Base-by-base conservation (phyloP, 495 filamentous ascomycete genomes). In the Copromyces sp. region DNA sequence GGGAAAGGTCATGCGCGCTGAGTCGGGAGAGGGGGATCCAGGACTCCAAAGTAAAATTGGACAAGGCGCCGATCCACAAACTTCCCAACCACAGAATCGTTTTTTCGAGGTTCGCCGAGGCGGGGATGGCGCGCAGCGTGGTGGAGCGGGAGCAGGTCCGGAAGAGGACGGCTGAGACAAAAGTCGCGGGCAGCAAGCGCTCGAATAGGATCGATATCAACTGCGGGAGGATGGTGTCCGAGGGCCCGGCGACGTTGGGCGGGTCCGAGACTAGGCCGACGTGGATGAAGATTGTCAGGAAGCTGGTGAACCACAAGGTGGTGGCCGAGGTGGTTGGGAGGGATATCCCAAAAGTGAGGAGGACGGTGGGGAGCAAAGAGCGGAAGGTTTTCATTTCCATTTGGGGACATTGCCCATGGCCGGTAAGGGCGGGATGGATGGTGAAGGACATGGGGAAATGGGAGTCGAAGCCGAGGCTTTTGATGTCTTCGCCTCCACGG, bases 241-340 rank as follows among this genome's bases (percentile, higher is more conserved):
- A 73, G 0, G 72, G 71, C 37, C 73, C 70, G 4, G 74, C 73
- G 44, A 74, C 59, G 45, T 68, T 73, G 2, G 92, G 92, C 4
- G 91, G 90, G 79, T 97, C 93, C 3, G 91, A 93, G 38, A 90
- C 91, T 69, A 95, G 82, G 14, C 90, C 91, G n/a, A 93, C 90
- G 73, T 94, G 91, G 75, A 86, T 88, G 77, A 93, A 95, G 17
- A 94, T 81, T 72, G 89, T 88, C 69, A 86, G 84, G 77, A 94
- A 95, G 14, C 86, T 85, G 53, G 88, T 89, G 77, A 89, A 89
- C 82, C 91, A 94, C 74, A 94, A 87, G 29, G 93, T 81, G 4
- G 88, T 82, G 1, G 93, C 86, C 0, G 91, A 92, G 6, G 87
- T 86, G 20, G 90, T 92, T 77, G 92, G 90, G 4, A 97, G 82